Conservation (phyloP, 1,284 basidiomycete species). For the Boletus mariae region DNA sequence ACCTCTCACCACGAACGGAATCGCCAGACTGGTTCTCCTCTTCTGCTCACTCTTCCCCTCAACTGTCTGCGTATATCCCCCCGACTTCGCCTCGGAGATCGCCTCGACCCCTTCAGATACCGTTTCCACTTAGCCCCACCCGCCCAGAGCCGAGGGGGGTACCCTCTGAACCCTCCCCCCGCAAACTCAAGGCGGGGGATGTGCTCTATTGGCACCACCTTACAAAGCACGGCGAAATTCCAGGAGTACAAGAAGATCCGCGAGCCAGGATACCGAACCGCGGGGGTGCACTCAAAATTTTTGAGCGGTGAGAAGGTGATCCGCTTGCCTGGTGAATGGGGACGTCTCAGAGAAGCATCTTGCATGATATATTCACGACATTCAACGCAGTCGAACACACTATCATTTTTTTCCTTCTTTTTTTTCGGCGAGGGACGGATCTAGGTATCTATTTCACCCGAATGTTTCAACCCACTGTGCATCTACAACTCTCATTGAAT, state of each 20-base stretch:
- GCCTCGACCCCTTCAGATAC: constrained; percentile 18
- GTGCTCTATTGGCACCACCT: constrained; percentile 80
- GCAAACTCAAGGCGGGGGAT: constrained; percentile 58
- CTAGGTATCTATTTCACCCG: constrained; percentile 30
- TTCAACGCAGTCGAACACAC: constrained; percentile 17
- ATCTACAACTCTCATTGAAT: constrained; percentile 31
- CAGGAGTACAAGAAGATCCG: constrained; percentile 56
- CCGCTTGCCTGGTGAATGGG: constrained; percentile 4
- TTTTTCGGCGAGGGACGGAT: constrained; percentile 14
- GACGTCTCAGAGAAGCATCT: constrained; percentile 8
- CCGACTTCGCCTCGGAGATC: constrained; percentile 18
- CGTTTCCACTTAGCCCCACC: constrained; percentile 16
- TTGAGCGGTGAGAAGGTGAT: constrained; percentile 30
- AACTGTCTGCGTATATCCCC: constrained; percentile 16
- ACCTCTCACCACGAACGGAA: constrained; percentile 37
- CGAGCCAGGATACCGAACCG: constrained; percentile 40
- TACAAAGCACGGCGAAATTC: constrained; percentile 67
- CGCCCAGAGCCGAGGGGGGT: constrained; percentile 13
- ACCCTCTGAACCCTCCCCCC: constrained; percentile 24
- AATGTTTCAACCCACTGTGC: constrained; percentile 31
- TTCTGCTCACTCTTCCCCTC: constrained; percentile 26
- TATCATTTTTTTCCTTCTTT: constrained; percentile 10
- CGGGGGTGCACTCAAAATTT: constrained; percentile 9
- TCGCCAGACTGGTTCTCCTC: constrained; percentile 23
- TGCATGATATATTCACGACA: constrained; percentile 31